Evolutionary conservation across 495 filamentous ascomycete genomes (phyloP), one percentile per base, ranked within the genome.

Genomic region (Penicillium canariense): DNA sequence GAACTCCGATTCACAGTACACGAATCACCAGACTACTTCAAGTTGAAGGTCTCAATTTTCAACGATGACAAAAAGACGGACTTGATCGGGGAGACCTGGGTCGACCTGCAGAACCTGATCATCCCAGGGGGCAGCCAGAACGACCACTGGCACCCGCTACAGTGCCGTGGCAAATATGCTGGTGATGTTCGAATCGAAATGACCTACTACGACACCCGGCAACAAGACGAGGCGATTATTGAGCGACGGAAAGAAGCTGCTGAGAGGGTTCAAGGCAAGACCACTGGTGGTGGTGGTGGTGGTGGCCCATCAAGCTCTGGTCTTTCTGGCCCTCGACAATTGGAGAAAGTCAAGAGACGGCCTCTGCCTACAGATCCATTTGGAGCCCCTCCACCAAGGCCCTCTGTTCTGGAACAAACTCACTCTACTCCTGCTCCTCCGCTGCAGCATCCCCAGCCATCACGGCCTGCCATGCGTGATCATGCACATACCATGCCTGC

Each of bases 21-120:
- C 76, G 92, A 97, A 63, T 97, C 91, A 10, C 86, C 91, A 3
- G 94, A 99, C 63, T 99, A 97, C 75, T 88, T 87, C 65, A 87
- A 89, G 59, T 76, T 99, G 30, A 97, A 99, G 69, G 82, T 97
- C 14, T 95, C 91, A 5, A 85, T 96, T 5, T 97, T 97, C 78
- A 97, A 96, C 67, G 93, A 98, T 63, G 93, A 98, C 68, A 96
- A 95, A 72, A 91, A 85, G 73, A 96, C 91, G 0, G 93, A 98
- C 48, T 66, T 98, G 55, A 96, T 98, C 61, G 95, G 94, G 52
- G 94, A 99, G 68, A 81, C 87, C 2, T 96, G 88, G 85, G 81
- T 97, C 40, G 85, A 87, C 62, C 74, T 99, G 43, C 84, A 87
- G 39, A 81, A 84, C 62, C 84, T 99, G 47, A 75, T 99, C 46